These are phyloP conservation scores for Polychaeton citri DNA, from an alignment of 2,329 filamentous ascomycete genomes.

Conservation along the genomic window DNA sequence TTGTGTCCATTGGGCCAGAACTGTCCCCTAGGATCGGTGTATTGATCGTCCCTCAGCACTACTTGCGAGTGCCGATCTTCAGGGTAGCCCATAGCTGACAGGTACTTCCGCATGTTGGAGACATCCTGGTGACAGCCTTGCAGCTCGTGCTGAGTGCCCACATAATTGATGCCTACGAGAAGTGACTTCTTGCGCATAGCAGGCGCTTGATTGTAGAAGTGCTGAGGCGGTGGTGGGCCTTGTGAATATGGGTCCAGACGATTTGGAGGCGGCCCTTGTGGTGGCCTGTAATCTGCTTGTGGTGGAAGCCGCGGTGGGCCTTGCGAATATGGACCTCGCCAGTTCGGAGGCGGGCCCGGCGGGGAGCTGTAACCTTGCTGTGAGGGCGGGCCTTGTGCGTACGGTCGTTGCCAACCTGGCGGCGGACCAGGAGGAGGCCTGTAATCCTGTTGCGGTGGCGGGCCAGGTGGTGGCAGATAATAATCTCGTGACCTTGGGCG, in stretches of 20 bases:
- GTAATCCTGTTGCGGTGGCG: no score
- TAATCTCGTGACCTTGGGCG: no score
- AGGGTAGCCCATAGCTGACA: conserved; percentile 30
- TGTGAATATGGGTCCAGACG: neutral
- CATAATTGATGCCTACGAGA: conserved; percentile 42
- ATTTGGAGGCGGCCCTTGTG: no score
- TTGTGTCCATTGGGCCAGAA: conserved; percentile 22
- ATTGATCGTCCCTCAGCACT: conserved; percentile 29
- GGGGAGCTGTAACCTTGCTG: neutral
- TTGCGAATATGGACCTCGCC: no score
- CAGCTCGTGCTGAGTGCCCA: conserved; percentile 29
- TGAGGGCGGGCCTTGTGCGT: neutral
- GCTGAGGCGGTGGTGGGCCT: neutral
- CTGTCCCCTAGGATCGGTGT: conserved; percentile 17
- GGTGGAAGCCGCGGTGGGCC: neutral
- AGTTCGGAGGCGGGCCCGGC: neutral
- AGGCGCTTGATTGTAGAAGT: neutral
- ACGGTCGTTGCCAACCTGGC: no score
- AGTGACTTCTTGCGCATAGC: conserved; percentile 30
- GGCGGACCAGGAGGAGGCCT: no score
- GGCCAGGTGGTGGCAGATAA: no score
- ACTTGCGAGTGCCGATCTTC: conserved; percentile 29
- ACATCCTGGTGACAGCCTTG: conserved; percentile 38
- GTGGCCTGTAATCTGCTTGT: neutral
- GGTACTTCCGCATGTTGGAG: conserved; percentile 35